Evolutionary conservation across 768 basidiomycete genomes (phyloP), one percentile per base, ranked within the genome.

Genomic region (Tulasnella calospora): DNA sequence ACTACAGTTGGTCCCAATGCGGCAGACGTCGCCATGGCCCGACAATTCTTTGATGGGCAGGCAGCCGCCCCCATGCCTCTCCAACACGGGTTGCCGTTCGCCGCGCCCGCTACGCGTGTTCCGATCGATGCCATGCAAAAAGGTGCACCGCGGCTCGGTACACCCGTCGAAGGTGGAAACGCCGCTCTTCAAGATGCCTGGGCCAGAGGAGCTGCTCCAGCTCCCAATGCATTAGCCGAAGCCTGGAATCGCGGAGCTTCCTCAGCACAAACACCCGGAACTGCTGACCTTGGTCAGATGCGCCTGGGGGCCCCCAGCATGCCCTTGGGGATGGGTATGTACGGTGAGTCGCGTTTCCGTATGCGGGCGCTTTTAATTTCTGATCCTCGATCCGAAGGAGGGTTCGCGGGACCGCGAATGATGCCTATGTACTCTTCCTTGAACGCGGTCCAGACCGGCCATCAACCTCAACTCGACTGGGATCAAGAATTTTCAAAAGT

Each of bases 11-110:
- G 86, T 73, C 86, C 89, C 44, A 89, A 86, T 79, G 89, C 90
- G 81, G 91, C 90, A 73, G 94, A 95, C 84, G 83, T 90, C 71
- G 88, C 89, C 19, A 88, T 93, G 80, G 94, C 93, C 36, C 90
- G 91, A 69, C 92, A 92, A 80, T 95, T 95, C 83, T 95, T 95
- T 71, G 81, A 82, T 40, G 70, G 33, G 36, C 55, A 51, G 38
- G 71, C 80, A 44, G 38, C 76, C 21, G 72, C 33, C 13, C 55
- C 82, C 88, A 91, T 79, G 83, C 83, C 47, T 84, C 84, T 73
- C 40, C 71, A 38, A 44, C 73, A 57, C 57, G 74, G 33, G 23
- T 67, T 40, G 33, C 38, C 47, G 61, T 76, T 51, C 44, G 70
- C 61, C 30, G 61, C 61, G 3, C 61, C 61, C 0, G 27, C 6